Base-by-base conservation (phyloP, 2,329 filamentous ascomycete species). In the Fusarium sp. region DNA sequence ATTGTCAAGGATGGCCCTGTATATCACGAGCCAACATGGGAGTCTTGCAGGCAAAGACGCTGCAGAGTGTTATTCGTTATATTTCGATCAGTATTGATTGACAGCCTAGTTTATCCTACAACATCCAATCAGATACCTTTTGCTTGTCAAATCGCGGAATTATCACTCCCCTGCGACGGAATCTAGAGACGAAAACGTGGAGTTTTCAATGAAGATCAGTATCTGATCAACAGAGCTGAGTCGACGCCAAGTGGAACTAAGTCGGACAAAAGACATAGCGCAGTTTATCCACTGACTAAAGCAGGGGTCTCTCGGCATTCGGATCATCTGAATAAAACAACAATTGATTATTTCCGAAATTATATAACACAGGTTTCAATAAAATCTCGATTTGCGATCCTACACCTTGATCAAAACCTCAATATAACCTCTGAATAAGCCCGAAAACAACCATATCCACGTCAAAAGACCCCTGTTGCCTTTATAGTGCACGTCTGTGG, bases 191-290 rank as follows among this genome's bases (percentile, higher is more conserved):
- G 30, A 39, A 4, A 57, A 49, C 52, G 34, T 38, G 34, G 55
- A 62, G 44, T 47, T 38, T 32, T 15, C 26, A 28, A 43, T 32
- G 56, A 56, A 42, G 49, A 56, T 62, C 48, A 43, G 32, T 21
- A n/a, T 36, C 32, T 19, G 32, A 36, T 36, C 34, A 36, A 36
- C 34, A 36, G 34, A 36, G 34, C 34, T n/a, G 34, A 36, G 34
- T 10, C 9, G 34, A 36, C 34, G 17, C 34, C n/a, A 36, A 36
- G 34, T 36, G 34, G 34, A 36, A 36, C 34, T 10, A 36, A 28
- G 10, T 28, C 12, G 26, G 34, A n/a, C 34, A n/a, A 5, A 36
- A 36, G 34, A n/a, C n/a, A 36, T 9, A 36, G 34, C 34, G 34
- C 34, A n/a, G 5, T 9, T 28, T 28, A 36, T 32, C 28, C 28